Conservation (phyloP, 495 filamentous ascomycete species). For the Aspergillus affinis region DNA sequence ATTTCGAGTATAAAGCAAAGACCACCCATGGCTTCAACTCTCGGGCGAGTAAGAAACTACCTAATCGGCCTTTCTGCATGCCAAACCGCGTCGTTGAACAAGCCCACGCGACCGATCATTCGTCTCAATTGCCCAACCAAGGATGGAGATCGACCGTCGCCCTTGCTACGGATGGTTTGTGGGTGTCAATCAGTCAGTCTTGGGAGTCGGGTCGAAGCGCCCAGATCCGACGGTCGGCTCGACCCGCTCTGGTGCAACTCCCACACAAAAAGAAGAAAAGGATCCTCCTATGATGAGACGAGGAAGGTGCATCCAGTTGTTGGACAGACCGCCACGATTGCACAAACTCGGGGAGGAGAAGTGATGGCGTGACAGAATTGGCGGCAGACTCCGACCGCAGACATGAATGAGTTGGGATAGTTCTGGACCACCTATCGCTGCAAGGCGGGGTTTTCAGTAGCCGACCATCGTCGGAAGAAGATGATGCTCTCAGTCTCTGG, state of each 20-base stretch:
- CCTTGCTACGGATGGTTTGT: neutral
- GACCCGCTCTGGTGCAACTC: constrained; percentile 1
- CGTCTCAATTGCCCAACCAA: neutral
- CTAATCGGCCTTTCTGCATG: neutral
- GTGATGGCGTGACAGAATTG: neutral
- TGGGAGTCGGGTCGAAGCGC: constrained; percentile 10
- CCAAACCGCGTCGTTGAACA: neutral
- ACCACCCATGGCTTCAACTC: neutral
- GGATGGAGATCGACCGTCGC: neutral
- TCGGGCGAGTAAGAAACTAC: neutral
- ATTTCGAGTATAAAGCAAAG: neutral
- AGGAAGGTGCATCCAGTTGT: neutral
- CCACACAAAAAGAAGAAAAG: neutral
- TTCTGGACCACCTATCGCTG: neutral
- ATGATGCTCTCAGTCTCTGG: neutral
- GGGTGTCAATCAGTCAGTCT: neutral
- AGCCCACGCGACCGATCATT: neutral
- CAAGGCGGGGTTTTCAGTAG: neutral
- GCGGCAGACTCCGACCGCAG: neutral
- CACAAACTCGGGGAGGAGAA: neutral
- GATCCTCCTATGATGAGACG: neutral
- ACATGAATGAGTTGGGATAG: neutral
- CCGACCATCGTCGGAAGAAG: neutral
- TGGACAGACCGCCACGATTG: neutral
- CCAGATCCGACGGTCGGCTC: constrained; percentile 12